Conservation (phyloP, 352 stramenopile genomes). For the Phytophthora fragariaefolia region DNA sequence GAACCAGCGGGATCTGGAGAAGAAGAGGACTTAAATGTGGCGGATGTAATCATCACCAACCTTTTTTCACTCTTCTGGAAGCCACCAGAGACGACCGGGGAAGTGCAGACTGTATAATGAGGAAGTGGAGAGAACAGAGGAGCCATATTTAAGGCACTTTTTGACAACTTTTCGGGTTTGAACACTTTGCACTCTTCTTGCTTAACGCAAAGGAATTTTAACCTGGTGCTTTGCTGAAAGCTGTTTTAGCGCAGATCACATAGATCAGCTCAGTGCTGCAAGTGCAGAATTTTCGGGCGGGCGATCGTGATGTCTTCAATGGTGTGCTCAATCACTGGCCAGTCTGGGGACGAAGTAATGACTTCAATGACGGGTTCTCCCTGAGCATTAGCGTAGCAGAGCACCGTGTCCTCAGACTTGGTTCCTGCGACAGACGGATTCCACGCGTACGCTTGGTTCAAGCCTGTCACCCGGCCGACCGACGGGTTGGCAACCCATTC, state of each 20-base stretch:
- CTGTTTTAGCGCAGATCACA: too few relatives aligned
- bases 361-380: slow-evolving; percentile 52
- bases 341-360: slow-evolving; percentile 57
- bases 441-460: slow-evolving; percentile 72
- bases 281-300: slow-evolving; percentile 66
- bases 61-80: slow-evolving; percentile 88
- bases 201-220: background rate
- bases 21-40: slow-evolving; percentile 63
- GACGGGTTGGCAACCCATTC: slow-evolving; percentile 74
- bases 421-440: slow-evolving; percentile 77
- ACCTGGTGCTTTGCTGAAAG: too few relatives aligned
- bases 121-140: background rate
- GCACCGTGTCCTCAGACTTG: slow-evolving; percentile 77
- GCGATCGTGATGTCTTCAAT: slow-evolving; percentile 54
- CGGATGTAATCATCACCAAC: slow-evolving; percentile 86
- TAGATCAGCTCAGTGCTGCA: slow-evolving; percentile 61
- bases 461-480: slow-evolving; percentile 40
- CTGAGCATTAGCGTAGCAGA: slow-evolving; percentile 39
- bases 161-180: background rate
- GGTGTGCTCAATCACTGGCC: slow-evolving; percentile 61
- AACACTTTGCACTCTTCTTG: background rate
- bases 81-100: slow-evolving; percentile 41
- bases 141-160: slow-evolving; percentile 25
- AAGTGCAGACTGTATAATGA: slow-evolving; percentile 52
- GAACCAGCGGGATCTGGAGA: background rate